Evolutionary conservation across 2,329 filamentous ascomycete species (phyloP), one percentile per base, ranked within the genome.

Genomic region (Xylariaceae sp.): DNA sequence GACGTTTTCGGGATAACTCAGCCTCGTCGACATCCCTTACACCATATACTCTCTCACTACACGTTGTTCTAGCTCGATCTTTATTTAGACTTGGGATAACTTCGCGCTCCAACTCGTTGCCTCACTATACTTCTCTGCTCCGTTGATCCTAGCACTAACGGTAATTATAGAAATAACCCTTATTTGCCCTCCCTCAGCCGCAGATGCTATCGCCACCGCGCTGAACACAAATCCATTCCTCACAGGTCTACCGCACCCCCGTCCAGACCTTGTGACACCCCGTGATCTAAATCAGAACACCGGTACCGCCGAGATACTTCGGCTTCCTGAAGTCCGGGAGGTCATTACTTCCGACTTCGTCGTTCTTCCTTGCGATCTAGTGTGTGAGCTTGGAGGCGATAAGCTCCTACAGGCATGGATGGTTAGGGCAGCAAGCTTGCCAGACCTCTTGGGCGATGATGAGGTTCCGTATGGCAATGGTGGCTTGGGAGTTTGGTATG

Each of bases 331-430:
- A 71, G 86, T 98, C 44, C 87, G 89, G 69, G 79, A 81, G n/a
- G 81, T 86, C 7, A 85, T 99, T 65, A 91, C 85, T 51, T 86
- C 87, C 12, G 91, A 99, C 74, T 98, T 99, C 69, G 78, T 97
- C 21, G 85, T 98, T 2, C 79, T 99, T 3, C 93, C 95, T 0
- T 99, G 95, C 73, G 95, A 99, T 71, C 79, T 99, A 6, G 87
- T 99, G 40, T 97, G 92, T 71, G 93, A 96, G 69, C 78, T 98
- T 16, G 88, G 89, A 2, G 93, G 92, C 12, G 89, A 92, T 65
- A 85, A 88, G 60, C 80, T 98, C 20, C 76, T 96, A 2, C 91
- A 97, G 72, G 86, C 93, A 57, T 99, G 95, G 92, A 93, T 97
- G 89, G 85, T 93, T 26, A 86, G 89, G 65, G 85, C 91, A 48